phyloP scores from a whole-genome alignment of 202 grass and related monocot genomes.

The Panicum hallii region DNA sequence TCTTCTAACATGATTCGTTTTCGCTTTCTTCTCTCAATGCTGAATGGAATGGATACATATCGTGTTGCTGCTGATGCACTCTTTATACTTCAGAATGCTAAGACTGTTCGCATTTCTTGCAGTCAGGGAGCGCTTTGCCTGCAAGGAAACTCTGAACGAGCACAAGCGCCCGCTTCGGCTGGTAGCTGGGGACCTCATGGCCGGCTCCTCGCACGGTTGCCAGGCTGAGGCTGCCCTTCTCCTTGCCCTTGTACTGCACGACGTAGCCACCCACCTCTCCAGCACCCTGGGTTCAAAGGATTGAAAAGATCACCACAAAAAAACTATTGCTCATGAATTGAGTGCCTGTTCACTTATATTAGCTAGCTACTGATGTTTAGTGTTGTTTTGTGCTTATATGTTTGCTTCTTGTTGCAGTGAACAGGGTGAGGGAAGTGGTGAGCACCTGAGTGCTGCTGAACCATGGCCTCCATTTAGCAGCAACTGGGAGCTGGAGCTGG shows the following conservation, averaged over 20 bases:
- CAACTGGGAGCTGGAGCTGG: conserved; percentile 59
- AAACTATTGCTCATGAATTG: background rate
- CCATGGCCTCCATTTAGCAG: conserved; percentile 69
- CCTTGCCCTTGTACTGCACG: conserved; percentile 62
- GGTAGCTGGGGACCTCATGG: conserved; percentile 83
- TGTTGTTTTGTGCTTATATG: background rate
- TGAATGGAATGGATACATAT: conserved; percentile 35
- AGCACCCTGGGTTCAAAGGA: conserved; percentile 38
- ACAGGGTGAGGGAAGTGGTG: conserved; percentile 15
- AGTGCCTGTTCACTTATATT: background rate
- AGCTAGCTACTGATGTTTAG: background rate
- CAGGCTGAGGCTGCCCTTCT: conserved; percentile 67
- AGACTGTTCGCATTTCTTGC: conserved; percentile 34
- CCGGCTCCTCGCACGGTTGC: conserved; percentile 89
- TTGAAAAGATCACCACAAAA: background rate
- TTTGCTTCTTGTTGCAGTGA: conserved; percentile 2
- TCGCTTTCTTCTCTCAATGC: background rate
- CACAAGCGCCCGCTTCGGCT: conserved; percentile 64
- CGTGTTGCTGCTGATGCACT: background rate
- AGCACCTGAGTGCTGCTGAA: conserved; percentile 61
- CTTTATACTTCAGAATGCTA: background rate
- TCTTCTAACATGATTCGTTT: background rate
- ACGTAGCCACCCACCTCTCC: conserved; percentile 80
- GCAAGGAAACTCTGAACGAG: conserved; percentile 65
- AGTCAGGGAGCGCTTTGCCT: conserved; percentile 58